These are phyloP conservation scores for Linnemannia zychae DNA, from an alignment of 192 early-diverging fungal species.

Conservation along the genomic window DNA sequence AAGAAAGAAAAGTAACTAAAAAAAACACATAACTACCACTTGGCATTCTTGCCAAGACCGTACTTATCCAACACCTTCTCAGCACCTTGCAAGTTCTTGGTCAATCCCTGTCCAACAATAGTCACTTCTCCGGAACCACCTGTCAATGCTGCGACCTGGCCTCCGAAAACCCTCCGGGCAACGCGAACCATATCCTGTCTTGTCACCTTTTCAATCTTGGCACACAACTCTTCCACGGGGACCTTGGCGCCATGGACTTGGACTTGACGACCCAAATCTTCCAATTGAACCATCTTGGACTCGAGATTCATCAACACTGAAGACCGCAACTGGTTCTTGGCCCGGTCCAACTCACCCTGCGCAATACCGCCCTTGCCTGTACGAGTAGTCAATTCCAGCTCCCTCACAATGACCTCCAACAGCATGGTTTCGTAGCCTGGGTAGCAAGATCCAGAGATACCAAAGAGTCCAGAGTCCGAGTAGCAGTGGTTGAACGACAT, in stretches of 20 bases:
- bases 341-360: slow-evolving; percentile 78
- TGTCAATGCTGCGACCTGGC: slow-evolving; percentile 65
- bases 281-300: slow-evolving; percentile 91
- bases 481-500: slow-evolving; percentile 94
- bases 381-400: slow-evolving; percentile 81
- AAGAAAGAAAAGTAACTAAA: not conserved
- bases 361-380: slow-evolving; percentile 58
- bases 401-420: slow-evolving; percentile 85
- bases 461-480: slow-evolving; percentile 92
- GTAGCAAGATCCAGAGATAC: slow-evolving; percentile 89
- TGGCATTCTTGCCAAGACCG: slow-evolving; percentile 62
- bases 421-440: slow-evolving; percentile 81
- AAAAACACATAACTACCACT: slow-evolving; percentile 28
- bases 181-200: slow-evolving; percentile 83
- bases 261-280: slow-evolving; percentile 93
- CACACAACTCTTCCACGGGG: slow-evolving; percentile 81
- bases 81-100: slow-evolving; percentile 59
- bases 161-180: slow-evolving; percentile 76
- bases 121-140: slow-evolving; percentile 75
- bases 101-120: slow-evolving; percentile 75
- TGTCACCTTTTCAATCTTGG: slow-evolving; percentile 83
- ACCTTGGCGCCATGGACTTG: slow-evolving; percentile 82
- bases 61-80: slow-evolving; percentile 64
- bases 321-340: slow-evolving; percentile 97
- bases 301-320: slow-evolving; percentile 96